A percentile compares a stretch with the other conserved stretches of the same genome.
Conservation (phyloP, 108 stramenopile species). For the Pelagomonas calceolata region DNA sequence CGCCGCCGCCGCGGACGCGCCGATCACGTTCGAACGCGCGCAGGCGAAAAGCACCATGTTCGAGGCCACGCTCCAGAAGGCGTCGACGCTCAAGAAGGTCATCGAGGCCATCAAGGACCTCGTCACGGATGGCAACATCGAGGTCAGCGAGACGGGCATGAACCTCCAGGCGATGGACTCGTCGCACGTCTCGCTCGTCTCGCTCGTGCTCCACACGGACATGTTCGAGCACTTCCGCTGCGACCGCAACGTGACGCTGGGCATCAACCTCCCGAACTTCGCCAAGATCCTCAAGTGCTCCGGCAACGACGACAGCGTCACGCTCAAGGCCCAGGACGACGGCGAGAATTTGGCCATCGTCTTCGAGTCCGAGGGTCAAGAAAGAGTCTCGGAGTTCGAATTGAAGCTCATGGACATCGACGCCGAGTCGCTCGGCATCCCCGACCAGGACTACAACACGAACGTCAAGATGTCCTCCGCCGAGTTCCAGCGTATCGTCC, state of each 20-base stretch:
- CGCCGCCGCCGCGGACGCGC: too few relatives aligned
- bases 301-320: slow-evolving; percentile 83
- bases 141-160: slow-evolving; percentile 68
- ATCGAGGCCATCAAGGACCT: slow-evolving; percentile 92
- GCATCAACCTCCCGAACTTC: slow-evolving; percentile 85
- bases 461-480: slow-evolving; percentile 81
- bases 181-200: slow-evolving; percentile 89
- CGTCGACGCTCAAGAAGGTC: slow-evolving; percentile 82
- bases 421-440: slow-evolving; percentile 90
- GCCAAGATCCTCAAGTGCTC: slow-evolving; percentile 98
- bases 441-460: slow-evolving; percentile 96
- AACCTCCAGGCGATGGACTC: slow-evolving; percentile 98
- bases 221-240: slow-evolving; percentile 94
- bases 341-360: slow-evolving; percentile 73
- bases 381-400: slow-evolving; percentile 92
- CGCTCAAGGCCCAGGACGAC: slow-evolving; percentile 89
- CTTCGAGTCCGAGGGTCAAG: slow-evolving; percentile 71
- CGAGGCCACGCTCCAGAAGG: slow-evolving; percentile 86
- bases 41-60: slow-evolving; percentile 90
- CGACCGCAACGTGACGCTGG: slow-evolving; percentile 77
- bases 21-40: too few relatives aligned
- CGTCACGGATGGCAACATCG: slow-evolving; percentile 87
- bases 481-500: slow-evolving; percentile 95
- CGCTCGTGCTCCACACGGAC: slow-evolving; percentile 55
- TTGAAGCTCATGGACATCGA: slow-evolving; percentile 99